These are phyloP conservation scores for Saturnispora ahearnii DNA, from an alignment of 805 yeast genomes.

Conservation along the genomic window DNA sequence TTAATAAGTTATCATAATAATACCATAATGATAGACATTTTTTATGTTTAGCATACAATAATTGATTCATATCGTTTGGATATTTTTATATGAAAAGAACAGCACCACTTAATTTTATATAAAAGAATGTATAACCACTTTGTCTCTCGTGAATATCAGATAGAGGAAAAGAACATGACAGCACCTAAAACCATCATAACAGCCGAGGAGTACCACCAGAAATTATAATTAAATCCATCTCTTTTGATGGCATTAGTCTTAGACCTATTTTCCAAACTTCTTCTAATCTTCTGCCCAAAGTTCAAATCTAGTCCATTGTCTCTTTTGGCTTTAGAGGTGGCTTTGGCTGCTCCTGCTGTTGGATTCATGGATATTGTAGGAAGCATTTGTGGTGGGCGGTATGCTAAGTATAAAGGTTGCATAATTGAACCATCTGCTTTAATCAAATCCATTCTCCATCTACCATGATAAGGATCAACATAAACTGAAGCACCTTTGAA, in stretches of 20 bases:
- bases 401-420: slow-evolving; percentile 87
- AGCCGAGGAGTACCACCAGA: slow-evolving; percentile 50
- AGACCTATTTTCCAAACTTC: slow-evolving; percentile 71
- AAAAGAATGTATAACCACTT: neutral
- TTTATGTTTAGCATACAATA: too few relatives aligned
- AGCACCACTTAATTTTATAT: neutral
- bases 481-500: slow-evolving; percentile 50
- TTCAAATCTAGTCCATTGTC: slow-evolving; percentile 20
- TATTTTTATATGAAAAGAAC: neutral
- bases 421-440: slow-evolving; percentile 70
- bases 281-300: slow-evolving; percentile 40
- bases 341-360: slow-evolving; percentile 33
- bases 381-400: slow-evolving; percentile 91
- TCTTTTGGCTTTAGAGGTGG: slow-evolving; percentile 9
- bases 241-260: slow-evolving; percentile 62
- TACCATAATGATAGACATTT: neutral
- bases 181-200: slow-evolving; percentile 30
- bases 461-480: slow-evolving; percentile 77
- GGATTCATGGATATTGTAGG: slow-evolving; percentile 92
- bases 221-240: slow-evolving; percentile 32
- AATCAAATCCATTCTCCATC: slow-evolving; percentile 63
- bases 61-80: too few relatives aligned
- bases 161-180: slow-evolving; percentile 16
- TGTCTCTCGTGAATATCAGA: neutral
- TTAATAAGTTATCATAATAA: neutral